phyloP scores from a whole-genome alignment of 768 basidiomycete species.

The Mycena haematopus region DNA sequence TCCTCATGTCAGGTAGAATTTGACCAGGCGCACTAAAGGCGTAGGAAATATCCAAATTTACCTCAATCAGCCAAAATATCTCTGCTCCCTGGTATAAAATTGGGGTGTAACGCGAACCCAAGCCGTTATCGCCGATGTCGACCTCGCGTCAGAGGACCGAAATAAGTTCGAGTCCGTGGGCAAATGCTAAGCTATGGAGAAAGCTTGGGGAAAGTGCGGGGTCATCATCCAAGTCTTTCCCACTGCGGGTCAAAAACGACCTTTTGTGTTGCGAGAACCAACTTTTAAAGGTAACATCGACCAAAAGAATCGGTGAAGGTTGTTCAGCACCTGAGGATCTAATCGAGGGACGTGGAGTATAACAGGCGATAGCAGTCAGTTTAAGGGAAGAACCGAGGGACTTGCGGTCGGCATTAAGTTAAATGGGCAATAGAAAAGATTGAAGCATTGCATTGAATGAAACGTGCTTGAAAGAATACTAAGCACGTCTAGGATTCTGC shows the following conservation, averaged over 20 bases:
- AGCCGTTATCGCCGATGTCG: slow-evolving; percentile 5
- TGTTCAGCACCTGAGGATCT: slow-evolving; percentile 4
- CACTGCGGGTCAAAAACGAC: background rate
- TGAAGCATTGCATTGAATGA: background rate
- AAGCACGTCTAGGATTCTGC: slow-evolving; percentile 5
- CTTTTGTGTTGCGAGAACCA: background rate
- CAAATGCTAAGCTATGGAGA: slow-evolving; percentile 14
- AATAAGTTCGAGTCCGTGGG: background rate
- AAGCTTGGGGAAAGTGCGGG: slow-evolving; percentile 25
- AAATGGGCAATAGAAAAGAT: background rate
- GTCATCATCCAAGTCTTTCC: slow-evolving; percentile 6
- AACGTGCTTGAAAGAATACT: slow-evolving; percentile 1
- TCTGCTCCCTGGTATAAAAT: background rate
- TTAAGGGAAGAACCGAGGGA: background rate
- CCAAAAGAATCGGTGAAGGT: background rate
- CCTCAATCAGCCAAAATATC: background rate
- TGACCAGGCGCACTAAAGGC: background rate
- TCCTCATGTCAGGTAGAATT: background rate
- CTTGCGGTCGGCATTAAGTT: background rate
- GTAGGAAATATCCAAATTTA: no score
- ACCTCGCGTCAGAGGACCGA: background rate
- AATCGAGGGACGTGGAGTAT: background rate
- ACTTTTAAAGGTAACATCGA: background rate
- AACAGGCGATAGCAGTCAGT: no score
- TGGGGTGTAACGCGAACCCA: background rate